Conservation (phyloP, 495 filamentous ascomycete genomes). For the Gamarada debralockiae region DNA sequence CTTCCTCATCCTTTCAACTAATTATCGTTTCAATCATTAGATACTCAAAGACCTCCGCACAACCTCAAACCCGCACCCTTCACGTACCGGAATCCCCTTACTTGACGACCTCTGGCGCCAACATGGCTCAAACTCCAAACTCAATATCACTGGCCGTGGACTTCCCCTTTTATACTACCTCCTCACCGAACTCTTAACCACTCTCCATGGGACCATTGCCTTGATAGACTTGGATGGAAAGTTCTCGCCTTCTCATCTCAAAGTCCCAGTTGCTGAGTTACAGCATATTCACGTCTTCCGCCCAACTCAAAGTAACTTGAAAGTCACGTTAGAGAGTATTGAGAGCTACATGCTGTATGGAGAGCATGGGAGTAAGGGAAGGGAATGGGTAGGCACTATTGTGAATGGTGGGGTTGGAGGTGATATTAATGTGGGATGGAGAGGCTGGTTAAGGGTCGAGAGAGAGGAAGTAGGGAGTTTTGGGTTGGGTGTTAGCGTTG, state of each 20-base stretch:
- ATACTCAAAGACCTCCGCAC: conserved; percentile 44
- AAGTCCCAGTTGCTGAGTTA: conserved; percentile 36
- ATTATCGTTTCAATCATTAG: conserved; percentile 18
- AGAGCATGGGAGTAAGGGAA: conserved; percentile 34
- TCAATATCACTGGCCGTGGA: conserved; percentile 46
- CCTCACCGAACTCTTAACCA: conserved; percentile 38
- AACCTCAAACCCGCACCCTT: conserved; percentile 15
- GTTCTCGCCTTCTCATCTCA: conserved; percentile 57
- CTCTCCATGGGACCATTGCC: conserved; percentile 58
- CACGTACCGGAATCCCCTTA: conserved; percentile 30
- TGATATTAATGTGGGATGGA: conserved; percentile 37
- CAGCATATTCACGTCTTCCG: conserved; percentile 17
- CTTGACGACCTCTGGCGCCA: conserved; percentile 37
- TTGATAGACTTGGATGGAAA: conserved; percentile 67
- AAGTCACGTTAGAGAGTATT: conserved; percentile 29
- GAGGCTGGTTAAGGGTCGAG: conserved; percentile 44
- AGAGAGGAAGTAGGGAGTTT: conserved; percentile 38
- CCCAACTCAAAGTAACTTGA: conserved; percentile 14
- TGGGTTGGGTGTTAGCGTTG: conserved; percentile 45
- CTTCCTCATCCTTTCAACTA: neutral
- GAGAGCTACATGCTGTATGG: conserved; percentile 47
- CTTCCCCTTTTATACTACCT: conserved; percentile 61
- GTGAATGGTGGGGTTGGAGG: conserved; percentile 34
- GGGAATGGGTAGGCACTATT: conserved; percentile 47
- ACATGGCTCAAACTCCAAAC: conserved; percentile 32